phyloP scores from a whole-genome alignment of 352 stramenopile genomes.

The Peronospora farinosa region DNA sequence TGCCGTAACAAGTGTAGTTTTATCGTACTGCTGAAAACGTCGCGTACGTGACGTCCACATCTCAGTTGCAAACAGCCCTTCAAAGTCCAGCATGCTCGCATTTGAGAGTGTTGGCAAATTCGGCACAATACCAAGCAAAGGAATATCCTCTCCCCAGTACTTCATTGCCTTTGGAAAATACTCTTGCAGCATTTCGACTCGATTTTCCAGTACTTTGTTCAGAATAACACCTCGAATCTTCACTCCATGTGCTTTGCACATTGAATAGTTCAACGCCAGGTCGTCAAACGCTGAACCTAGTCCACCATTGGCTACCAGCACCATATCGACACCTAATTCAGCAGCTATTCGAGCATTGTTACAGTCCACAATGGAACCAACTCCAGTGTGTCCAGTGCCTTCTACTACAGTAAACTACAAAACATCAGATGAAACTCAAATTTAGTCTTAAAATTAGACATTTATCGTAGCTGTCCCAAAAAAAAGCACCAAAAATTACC shows the following conservation, averaged over 20 bases:
- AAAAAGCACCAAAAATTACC: slow-evolving; percentile 24
- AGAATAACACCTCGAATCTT: slow-evolving; percentile 92
- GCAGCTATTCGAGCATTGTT: slow-evolving; percentile 93
- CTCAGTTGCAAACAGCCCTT: slow-evolving; percentile 73
- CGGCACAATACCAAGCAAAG: slow-evolving; percentile 80
- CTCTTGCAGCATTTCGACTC: slow-evolving; percentile 78
- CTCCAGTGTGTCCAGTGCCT: slow-evolving; percentile 89
- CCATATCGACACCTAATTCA: slow-evolving; percentile 90
- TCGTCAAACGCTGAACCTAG: slow-evolving; percentile 91
- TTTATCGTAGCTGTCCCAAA: neutral
- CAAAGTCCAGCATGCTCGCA: slow-evolving; percentile 86
- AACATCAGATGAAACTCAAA: neutral
- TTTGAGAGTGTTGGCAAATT: slow-evolving; percentile 71
- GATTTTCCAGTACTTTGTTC: slow-evolving; percentile 90
- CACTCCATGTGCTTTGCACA: slow-evolving; percentile 92
- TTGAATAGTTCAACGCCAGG: slow-evolving; percentile 89
- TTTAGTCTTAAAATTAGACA: slow-evolving; percentile 1
- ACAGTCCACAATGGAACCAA: slow-evolving; percentile 94
- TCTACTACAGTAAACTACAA: slow-evolving; percentile 74
- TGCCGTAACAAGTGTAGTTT: slow-evolving; percentile 80
- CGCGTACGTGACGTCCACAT: slow-evolving; percentile 47
- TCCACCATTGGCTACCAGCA: slow-evolving; percentile 93
- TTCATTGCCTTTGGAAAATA: slow-evolving; percentile 85
- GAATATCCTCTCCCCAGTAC: slow-evolving; percentile 53
- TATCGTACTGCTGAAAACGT: slow-evolving; percentile 74